Conservation (phyloP, 2,329 filamentous ascomycete species). For the Pseudophaeomoniella oleicola region DNA sequence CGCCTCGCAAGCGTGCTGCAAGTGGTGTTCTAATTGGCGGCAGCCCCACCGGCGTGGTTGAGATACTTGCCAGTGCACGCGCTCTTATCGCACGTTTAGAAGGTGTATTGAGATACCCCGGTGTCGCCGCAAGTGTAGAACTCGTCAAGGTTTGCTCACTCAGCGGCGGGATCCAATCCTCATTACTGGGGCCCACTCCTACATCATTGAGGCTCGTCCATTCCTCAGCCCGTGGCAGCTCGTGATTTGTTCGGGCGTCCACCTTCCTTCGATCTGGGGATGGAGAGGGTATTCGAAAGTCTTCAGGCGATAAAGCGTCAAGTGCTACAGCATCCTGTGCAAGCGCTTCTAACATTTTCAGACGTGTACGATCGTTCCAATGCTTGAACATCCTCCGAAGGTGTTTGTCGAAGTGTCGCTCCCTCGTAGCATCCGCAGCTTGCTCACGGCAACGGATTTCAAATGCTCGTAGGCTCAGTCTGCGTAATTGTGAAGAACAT, state of each 20-base stretch:
- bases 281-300: neutral
- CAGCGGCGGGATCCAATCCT: conserved; percentile 17
- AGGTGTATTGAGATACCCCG: conserved; percentile 28
- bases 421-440: conserved; percentile 36
- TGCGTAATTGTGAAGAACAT: conserved; percentile 35
- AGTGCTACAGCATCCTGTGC: neutral
- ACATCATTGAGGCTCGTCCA: conserved; percentile 18
- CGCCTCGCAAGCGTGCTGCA: conserved; percentile 21
- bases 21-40: conserved; percentile 26
- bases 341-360: conserved; percentile 5
- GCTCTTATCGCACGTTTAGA: conserved; percentile 30
- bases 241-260: conserved; percentile 1
- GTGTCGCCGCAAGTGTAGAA: conserved; percentile 19
- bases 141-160: conserved; percentile 19
- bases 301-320: neutral
- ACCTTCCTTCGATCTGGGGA: neutral
- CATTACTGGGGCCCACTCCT: conserved; percentile 22
- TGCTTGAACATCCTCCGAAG: conserved; percentile 38
- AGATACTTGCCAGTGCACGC: conserved; percentile 25
- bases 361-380: conserved; percentile 34
- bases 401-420: conserved; percentile 40
- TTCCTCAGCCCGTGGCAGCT: conserved; percentile 8
- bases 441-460: conserved; percentile 35
- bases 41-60: conserved; percentile 26
- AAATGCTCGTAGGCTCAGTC: conserved; percentile 43